These are phyloP conservation scores for Quercus parvula DNA, from an alignment of 306 rosid genomes.

Conservation along the genomic window DNA sequence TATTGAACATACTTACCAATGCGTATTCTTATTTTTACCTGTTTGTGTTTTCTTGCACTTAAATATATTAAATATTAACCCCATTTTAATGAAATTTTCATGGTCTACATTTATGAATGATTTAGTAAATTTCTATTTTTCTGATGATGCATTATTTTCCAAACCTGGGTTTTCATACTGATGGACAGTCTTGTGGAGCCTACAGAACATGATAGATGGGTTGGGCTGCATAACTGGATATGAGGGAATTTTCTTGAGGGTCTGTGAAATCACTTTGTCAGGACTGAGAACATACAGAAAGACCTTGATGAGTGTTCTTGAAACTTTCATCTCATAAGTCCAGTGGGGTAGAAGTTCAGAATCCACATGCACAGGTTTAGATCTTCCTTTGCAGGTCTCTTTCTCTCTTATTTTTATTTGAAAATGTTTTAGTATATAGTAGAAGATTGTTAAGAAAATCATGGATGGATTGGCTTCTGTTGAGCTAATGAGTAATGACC, in stretches of 20 bases:
- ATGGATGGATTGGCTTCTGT: too few relatives aligned
- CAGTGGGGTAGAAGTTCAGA: conserved; percentile 92
- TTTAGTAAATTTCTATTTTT: conserved; percentile 13
- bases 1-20: not conserved
- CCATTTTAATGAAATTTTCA: conserved; percentile 4
- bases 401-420: too few relatives aligned
- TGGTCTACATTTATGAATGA: not conserved
- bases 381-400: not conserved
- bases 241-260: conserved; percentile 86
- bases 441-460: too few relatives aligned
- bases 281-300: conserved; percentile 88
- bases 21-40: not conserved
- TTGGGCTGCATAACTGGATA: conserved; percentile 87
- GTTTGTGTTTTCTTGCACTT: conserved; percentile 1
- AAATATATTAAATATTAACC: not conserved
- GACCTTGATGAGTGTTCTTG: conserved; percentile 91
- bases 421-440: too few relatives aligned
- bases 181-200: conserved; percentile 27
- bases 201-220: conserved; percentile 95
- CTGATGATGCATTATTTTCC: conserved; percentile 3
- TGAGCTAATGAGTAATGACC: too few relatives aligned
- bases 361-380: conserved; percentile 92
- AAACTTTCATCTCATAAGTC: conserved; percentile 92
- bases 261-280: conserved; percentile 82
- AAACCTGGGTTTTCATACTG: conserved; percentile 15